phyloP scores from a whole-genome alignment of 352 stramenopile species.

The Phytophthora fragariaefolia region DNA sequence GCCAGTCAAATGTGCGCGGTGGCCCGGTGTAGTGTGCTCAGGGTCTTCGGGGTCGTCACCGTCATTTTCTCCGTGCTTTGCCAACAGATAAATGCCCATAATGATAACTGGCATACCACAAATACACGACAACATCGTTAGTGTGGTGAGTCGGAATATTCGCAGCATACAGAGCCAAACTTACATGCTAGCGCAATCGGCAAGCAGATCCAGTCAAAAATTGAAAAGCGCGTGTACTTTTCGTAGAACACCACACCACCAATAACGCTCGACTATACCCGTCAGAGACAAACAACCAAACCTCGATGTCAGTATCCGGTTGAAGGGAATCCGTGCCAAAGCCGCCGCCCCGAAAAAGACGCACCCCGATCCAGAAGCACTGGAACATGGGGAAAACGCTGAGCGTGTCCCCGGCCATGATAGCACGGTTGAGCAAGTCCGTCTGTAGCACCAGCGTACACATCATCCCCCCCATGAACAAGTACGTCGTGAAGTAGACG shows the following conservation, averaged over 20 bases:
- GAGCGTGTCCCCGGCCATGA: constrained; percentile 86
- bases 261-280: constrained; percentile 75
- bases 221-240: constrained; percentile 80
- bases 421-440: constrained; percentile 82
- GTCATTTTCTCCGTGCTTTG: constrained; percentile 76
- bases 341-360: constrained; percentile 21
- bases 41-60: constrained; percentile 37
- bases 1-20: constrained; percentile 57
- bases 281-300: constrained; percentile 11
- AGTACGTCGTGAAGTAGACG: constrained; percentile 84
- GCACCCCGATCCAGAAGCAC: constrained; percentile 89
- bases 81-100: constrained; percentile 81
- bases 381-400: constrained; percentile 90
- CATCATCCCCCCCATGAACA: constrained; percentile 86
- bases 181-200: constrained; percentile 77
- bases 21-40: constrained; percentile 43
- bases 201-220: constrained; percentile 86
- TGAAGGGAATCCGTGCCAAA: constrained; percentile 1
- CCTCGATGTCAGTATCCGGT: constrained; percentile 15
- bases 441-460: constrained; percentile 85
- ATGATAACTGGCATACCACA: constrained; percentile 71
- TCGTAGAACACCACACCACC: constrained; percentile 87
- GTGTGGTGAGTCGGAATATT: background rate
- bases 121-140: constrained; percentile 7
- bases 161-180: constrained; percentile 16